These are phyloP conservation scores for Tetrastigma voinierianum DNA, from an alignment of 164 flowering plant genomes.

Conservation along the genomic window DNA sequence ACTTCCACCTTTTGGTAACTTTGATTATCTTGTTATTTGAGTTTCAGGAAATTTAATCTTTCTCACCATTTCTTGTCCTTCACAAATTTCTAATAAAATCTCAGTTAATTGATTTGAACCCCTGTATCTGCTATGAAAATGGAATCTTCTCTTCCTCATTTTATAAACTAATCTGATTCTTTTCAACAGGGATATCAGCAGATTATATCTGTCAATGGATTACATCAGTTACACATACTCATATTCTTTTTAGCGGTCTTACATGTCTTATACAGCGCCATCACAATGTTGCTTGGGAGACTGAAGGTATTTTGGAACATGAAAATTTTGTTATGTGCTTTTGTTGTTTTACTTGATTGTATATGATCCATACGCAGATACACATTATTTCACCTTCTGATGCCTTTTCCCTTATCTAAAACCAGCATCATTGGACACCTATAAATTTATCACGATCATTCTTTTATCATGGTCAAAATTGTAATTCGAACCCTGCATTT, in stretches of 20 bases:
- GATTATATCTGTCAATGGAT: constrained; percentile 61
- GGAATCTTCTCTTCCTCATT: background rate
- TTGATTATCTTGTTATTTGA: background rate
- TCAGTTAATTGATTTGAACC: too few relatives aligned
- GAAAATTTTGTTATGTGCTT: background rate
- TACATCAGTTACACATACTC: constrained; percentile 94
- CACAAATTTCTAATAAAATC: too few relatives aligned
- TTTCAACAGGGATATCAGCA: constrained; percentile 59
- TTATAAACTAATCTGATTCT: constrained; percentile 6
- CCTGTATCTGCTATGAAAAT: background rate
- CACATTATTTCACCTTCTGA: too few relatives aligned
- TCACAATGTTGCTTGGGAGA: constrained; percentile 88
- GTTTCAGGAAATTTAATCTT: background rate
- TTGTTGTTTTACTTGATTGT: background rate
- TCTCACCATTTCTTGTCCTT: too few relatives aligned
- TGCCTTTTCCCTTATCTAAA: too few relatives aligned
- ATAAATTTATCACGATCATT: too few relatives aligned
- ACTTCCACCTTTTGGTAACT: too few relatives aligned
- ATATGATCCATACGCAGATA: too few relatives aligned
- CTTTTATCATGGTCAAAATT: too few relatives aligned
- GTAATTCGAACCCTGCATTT: too few relatives aligned
- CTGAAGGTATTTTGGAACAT: constrained; percentile 56
- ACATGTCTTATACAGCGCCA: constrained; percentile 69
- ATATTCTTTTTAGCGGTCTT: constrained; percentile 89
- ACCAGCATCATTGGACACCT: too few relatives aligned